phyloP scores from a whole-genome alignment of 176 grass and related monocot genomes.

The Oryza meyeriana region DNA sequence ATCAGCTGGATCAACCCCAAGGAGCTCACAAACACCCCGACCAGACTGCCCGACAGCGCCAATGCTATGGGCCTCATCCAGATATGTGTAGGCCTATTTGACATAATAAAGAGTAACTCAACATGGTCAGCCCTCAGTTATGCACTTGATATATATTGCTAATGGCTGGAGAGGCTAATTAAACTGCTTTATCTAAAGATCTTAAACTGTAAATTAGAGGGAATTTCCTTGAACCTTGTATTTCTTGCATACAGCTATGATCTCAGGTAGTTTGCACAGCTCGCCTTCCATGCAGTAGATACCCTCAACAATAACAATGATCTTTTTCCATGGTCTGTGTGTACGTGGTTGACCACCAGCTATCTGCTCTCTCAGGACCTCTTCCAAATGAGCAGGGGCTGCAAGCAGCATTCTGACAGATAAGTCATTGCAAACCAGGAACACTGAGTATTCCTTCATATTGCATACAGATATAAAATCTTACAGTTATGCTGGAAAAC shows the following conservation, averaged over 20 bases:
- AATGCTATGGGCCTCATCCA: slow-evolving; percentile 89
- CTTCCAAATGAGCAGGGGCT: slow-evolving; percentile 84
- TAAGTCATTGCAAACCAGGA: not conserved
- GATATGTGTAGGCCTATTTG: slow-evolving; percentile 74
- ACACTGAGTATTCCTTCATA: not conserved
- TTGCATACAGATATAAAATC: not conserved
- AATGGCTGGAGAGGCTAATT: slow-evolving; percentile 14
- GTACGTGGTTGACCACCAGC: slow-evolving; percentile 74
- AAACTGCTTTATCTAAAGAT: not conserved
- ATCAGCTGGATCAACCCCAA: slow-evolving; percentile 74
- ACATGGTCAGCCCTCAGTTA: not conserved
- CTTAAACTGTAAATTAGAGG: slow-evolving; percentile 8
- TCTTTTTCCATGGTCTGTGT: slow-evolving; percentile 81
- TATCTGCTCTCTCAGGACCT: slow-evolving; percentile 84
- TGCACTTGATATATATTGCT: not conserved
- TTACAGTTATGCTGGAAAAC: slow-evolving; percentile 91
- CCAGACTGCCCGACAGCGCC: slow-evolving; percentile 80
- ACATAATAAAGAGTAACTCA: not conserved
- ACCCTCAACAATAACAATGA: slow-evolving; percentile 87
- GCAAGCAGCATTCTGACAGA: not conserved
- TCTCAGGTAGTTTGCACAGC: slow-evolving; percentile 83
- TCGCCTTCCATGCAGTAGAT: slow-evolving; percentile 95
- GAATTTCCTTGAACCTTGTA: slow-evolving; percentile 56
- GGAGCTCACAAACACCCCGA: slow-evolving; percentile 75
- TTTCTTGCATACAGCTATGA: slow-evolving; percentile 89